Base-by-base conservation (phyloP, 768 basidiomycete species). In the Leccinum incarnatum region DNA sequence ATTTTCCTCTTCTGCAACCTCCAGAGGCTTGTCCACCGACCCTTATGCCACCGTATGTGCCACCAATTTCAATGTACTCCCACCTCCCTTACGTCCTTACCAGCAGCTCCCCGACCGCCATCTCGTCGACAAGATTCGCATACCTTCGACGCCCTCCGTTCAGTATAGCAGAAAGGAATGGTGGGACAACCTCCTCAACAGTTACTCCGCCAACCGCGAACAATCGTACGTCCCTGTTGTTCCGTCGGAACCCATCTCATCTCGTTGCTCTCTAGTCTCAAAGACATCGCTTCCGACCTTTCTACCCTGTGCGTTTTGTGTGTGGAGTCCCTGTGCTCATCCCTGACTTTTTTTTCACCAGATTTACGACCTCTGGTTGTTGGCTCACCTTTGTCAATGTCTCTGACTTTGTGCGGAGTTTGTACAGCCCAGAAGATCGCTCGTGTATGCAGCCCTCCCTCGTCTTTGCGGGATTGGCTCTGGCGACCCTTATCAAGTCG, bases 301-400 rank as follows among this genome's bases (percentile, higher is more conserved):
- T 69, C 77, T 42, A 77, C 76, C 53, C 66, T 88, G 86, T 88
- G 58, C 58, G 81, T 72, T 29, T 37, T 46, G 40, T 46, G 32
- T 48, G 23, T 34, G 27, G 46, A 52, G 14, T 40, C n/a, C 8
- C 3, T 40, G 14, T 51, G 1, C 46, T 47, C 51, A n/a, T 65
- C 54, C 51, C 56, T 67, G 23, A 60, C 52, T 8, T 14, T 37
- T 36, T 53, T 50, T n/a, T 45, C 19, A 29, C 40, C 63, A 92
- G 90, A 64, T 86, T 88, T 65, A 75, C 77, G 23, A 82, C 85
- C 55, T 83, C 83, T 27, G 82, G 80, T 21, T 83, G 88, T 60
- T 85, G 83, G 77, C 78, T 93, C 46, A 85, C 82, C 10, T 90
- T 91, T 69, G 76, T 92, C 63, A 83, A 89, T 66, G 69, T 84